phyloP scores from a whole-genome alignment of 78 protist genomes.

The Isochrysis galbana region DNA sequence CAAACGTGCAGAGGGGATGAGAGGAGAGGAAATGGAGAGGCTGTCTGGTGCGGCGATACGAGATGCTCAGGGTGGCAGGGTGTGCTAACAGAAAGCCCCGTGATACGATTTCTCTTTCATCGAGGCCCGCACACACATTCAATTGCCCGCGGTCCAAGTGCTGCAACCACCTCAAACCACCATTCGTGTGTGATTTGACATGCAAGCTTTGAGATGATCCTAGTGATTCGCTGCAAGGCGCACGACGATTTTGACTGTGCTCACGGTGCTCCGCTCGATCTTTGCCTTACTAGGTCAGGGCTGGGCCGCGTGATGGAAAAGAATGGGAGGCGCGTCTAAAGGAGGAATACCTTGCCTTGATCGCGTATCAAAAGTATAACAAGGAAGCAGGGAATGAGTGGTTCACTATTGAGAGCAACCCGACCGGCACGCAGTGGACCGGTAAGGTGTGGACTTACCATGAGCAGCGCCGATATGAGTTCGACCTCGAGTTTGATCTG shows the following conservation, averaged over 20 bases:
- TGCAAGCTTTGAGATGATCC: too few relatives aligned
- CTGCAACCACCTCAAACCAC: too few relatives aligned
- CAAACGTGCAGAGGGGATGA: too few relatives aligned
- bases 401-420: conserved; percentile 85
- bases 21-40: too few relatives aligned
- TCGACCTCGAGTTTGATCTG: conserved; percentile 86
- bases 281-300: conserved; percentile 44
- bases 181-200: too few relatives aligned
- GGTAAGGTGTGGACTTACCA: conserved; percentile 78
- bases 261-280: too few relatives aligned
- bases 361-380: conserved; percentile 48
- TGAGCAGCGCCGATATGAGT: conserved; percentile 81
- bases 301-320: conserved; percentile 91
- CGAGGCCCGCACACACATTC: not conserved
- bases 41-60: too few relatives aligned
- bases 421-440: conserved; percentile 71
- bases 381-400: conserved; percentile 86
- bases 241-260: too few relatives aligned
- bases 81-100: too few relatives aligned
- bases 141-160: not conserved
- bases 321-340: conserved; percentile 86
- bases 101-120: not conserved
- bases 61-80: too few relatives aligned
- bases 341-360: conserved; percentile 59
- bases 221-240: too few relatives aligned